A percentile compares a stretch with the other conserved stretches of the same genome.
phyloP scores from a whole-genome alignment of 306 rosid species.

The Cyamopsis tetragonoloba region DNA sequence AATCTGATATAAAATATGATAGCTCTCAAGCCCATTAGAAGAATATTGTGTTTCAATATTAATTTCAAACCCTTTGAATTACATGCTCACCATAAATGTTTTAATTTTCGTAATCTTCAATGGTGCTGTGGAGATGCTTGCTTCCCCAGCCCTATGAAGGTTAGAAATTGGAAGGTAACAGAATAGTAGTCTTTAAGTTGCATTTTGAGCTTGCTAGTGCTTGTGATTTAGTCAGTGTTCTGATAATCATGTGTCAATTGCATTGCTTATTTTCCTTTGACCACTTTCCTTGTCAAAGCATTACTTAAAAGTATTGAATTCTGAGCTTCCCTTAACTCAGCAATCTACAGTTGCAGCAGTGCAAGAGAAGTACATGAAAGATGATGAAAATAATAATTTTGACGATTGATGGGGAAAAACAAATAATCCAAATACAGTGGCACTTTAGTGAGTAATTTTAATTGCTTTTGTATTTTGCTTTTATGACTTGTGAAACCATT shows the following conservation, averaged over 20 bases:
- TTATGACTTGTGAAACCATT: not conserved
- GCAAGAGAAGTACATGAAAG: constrained; percentile 93
- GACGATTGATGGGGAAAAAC: constrained; percentile 25
- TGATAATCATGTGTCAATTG: not conserved
- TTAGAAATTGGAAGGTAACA: not conserved
- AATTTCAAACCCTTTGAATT: not conserved
- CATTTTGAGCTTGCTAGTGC: constrained; percentile 1
- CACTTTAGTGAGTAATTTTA: constrained; percentile 11
- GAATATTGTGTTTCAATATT: not conserved
- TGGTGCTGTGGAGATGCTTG: not conserved
- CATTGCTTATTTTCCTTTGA: constrained; percentile 3
- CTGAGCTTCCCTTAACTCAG: constrained; percentile 46
- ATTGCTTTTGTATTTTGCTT: not conserved
- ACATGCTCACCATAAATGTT: not conserved
- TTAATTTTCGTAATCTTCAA: not conserved
- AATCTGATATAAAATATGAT: not conserved
- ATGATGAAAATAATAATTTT: constrained; percentile 53
- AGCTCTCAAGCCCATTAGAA: not conserved
- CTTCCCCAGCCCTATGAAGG: not conserved
- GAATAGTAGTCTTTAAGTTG: not conserved
- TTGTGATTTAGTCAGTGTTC: not conserved
- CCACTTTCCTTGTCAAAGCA: not conserved
- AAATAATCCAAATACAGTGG: not conserved
- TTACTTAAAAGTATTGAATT: not conserved
- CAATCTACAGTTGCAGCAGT: constrained; percentile 86